These are phyloP conservation scores for Licmophora abbreviata DNA, from an alignment of 108 stramenopile species.

Conservation along the genomic window DNA sequence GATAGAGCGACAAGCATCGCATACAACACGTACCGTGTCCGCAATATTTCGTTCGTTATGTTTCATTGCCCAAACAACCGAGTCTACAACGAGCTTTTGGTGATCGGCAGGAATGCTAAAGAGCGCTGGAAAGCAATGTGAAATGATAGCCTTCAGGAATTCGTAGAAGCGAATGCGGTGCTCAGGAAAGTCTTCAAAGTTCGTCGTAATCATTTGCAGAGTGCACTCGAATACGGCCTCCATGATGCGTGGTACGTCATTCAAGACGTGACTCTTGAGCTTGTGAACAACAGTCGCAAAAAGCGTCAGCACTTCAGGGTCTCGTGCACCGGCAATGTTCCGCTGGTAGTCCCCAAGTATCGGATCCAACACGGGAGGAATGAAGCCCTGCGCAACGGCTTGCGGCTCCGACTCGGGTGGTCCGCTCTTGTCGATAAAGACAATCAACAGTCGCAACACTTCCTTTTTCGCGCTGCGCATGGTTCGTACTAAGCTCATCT, in stretches of 20 bases:
- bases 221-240: constrained; percentile 97
- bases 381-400: constrained; percentile 85
- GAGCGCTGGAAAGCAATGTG: constrained; percentile 93
- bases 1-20: neutral
- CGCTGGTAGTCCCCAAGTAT: constrained; percentile 93
- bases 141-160: constrained; percentile 85
- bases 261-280: constrained; percentile 74
- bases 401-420: constrained; percentile 88
- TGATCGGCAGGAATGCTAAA: constrained; percentile 94
- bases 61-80: constrained; percentile 99
- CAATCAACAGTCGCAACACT: constrained; percentile 85
- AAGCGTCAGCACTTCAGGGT: constrained; percentile 92
- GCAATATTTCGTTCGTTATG: constrained; percentile 97
- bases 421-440: constrained; percentile 90
- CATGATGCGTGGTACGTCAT: constrained; percentile 93
- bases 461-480: constrained; percentile 97
- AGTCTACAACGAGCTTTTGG: constrained; percentile 96
- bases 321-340: constrained; percentile 88
- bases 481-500: constrained; percentile 81
- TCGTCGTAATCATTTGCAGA: constrained; percentile 96
- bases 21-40: constrained; percentile 61
- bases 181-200: constrained; percentile 99
- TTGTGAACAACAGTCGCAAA: constrained; percentile 90
- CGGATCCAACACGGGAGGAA: constrained; percentile 95
- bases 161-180: constrained; percentile 95